These are phyloP conservation scores for Amanita pseudoporphyria DNA, from an alignment of 768 basidiomycete genomes.

Conservation along the genomic window DNA sequence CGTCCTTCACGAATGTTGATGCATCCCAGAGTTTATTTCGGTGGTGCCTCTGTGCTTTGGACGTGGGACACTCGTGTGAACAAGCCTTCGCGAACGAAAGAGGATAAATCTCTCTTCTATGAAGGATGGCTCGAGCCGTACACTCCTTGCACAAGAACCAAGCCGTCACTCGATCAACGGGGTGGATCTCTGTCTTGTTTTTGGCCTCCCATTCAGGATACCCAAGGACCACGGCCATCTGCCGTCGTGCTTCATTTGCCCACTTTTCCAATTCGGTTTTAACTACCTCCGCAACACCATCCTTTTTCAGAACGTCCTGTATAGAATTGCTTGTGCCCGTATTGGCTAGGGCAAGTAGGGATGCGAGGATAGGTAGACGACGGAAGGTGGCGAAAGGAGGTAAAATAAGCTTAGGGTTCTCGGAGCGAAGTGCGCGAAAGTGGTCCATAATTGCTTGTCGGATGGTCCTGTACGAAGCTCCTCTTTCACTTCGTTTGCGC, in stretches of 20 bases:
- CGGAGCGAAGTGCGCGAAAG: background rate
- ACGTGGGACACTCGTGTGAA: background rate
- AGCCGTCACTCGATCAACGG: background rate
- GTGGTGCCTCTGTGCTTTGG: background rate
- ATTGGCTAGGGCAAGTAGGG: background rate
- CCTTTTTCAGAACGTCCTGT: background rate
- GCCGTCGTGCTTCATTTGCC: slow-evolving; percentile 1
- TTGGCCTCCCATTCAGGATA: background rate
- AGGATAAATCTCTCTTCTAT: background rate
- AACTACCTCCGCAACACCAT: background rate
- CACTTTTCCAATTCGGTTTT: background rate
- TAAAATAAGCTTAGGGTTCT: background rate
- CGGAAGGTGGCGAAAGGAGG: slow-evolving; percentile 4
- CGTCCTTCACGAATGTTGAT: slow-evolving; percentile 4
- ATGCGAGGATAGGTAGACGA: background rate
- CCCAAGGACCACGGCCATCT: slow-evolving; percentile 1
- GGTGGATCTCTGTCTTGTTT: background rate
- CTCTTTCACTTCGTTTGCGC: background rate
- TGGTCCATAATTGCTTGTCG: background rate
- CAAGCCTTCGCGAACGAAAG: slow-evolving; percentile 1
- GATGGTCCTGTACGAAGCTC: background rate
- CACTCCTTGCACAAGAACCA: slow-evolving; percentile 4
- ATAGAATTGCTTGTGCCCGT: slow-evolving; percentile 1
- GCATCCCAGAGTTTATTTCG: background rate
- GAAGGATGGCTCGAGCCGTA: background rate